Evolutionary conservation across 2,329 filamentous ascomycete genomes (phyloP).

Genomic region (Aspergillus sp.): DNA sequence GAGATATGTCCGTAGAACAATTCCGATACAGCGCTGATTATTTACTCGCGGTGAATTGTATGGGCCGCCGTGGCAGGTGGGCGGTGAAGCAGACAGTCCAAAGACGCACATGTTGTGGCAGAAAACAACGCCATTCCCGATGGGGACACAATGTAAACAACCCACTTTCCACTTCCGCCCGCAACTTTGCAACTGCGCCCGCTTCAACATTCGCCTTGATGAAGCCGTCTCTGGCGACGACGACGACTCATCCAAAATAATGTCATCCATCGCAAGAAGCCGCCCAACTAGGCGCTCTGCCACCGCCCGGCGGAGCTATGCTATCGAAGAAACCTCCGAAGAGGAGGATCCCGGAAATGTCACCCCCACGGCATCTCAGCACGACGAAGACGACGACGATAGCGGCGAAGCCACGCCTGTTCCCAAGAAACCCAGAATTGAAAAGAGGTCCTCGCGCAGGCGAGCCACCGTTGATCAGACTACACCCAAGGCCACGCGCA

Average conservation of each 20-base stretch:
- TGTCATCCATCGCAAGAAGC: conserved; percentile 45
- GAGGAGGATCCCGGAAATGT: conserved; percentile 62
- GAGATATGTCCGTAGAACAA: conserved; percentile 17
- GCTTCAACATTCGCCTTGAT: conserved; percentile 28
- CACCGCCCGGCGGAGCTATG: conserved; percentile 67
- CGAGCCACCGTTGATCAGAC: conserved; percentile 54
- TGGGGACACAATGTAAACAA: conserved; percentile 43
- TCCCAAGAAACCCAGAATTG: conserved; percentile 56
- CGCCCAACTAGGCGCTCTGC: conserved; percentile 60
- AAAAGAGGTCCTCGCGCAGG: conserved; percentile 59
- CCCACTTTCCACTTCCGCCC: conserved; percentile 31
- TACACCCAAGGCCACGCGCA: conserved; percentile 33
- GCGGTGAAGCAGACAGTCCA: conserved; percentile 28
- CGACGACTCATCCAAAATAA: conserved; percentile 25
- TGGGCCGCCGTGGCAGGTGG: conserved; percentile 9
- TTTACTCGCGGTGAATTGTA: neutral
- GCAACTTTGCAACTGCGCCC: conserved; percentile 16
- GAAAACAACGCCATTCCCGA: conserved; percentile 35
- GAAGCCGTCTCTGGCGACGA: conserved; percentile 24
- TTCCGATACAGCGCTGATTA: neutral
- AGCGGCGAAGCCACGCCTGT: conserved; percentile 73
- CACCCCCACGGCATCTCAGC: conserved; percentile 44
- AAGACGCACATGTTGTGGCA: conserved; percentile 33
- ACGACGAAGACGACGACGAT: conserved; percentile 58
- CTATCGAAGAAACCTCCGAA: conserved; percentile 77